phyloP scores from a whole-genome alignment of 345 rosid genomes.

The Jatropha curcas region DNA sequence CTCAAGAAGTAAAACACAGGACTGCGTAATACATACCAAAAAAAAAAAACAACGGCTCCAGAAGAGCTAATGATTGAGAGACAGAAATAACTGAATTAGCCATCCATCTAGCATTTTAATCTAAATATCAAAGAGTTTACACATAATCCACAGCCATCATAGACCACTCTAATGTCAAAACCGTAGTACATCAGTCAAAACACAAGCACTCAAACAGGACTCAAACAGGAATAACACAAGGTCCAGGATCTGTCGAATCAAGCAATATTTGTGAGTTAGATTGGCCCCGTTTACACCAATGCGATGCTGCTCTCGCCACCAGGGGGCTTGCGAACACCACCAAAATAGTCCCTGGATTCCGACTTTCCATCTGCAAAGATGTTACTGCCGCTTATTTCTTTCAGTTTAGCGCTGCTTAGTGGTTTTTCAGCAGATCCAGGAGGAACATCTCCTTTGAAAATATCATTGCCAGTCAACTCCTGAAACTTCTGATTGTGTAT shows the following conservation, averaged over 20 bases:
- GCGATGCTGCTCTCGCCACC: slow-evolving; percentile 32
- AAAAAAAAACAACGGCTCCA: not conserved
- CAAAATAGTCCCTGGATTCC: slow-evolving; percentile 30
- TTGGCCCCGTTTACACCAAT: slow-evolving; percentile 11
- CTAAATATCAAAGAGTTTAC: slow-evolving; percentile 25
- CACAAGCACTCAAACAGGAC: slow-evolving; percentile 17
- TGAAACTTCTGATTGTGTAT: slow-evolving; percentile 35
- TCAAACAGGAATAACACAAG: slow-evolving; percentile 8
- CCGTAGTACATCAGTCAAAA: slow-evolving; percentile 22
- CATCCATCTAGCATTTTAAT: slow-evolving; percentile 12
- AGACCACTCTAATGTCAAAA: slow-evolving; percentile 8
- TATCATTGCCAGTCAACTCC: slow-evolving; percentile 28
- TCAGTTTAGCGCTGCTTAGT: slow-evolving; percentile 25
- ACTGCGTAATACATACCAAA: too few relatives aligned
- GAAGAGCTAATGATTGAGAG: not conserved
- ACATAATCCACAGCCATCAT: slow-evolving; percentile 14
- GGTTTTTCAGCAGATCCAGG: slow-evolving; percentile 27
- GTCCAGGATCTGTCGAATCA: not conserved
- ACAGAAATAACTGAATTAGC: slow-evolving; percentile 18
- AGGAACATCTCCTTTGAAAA: slow-evolving; percentile 33
- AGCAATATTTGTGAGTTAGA: slow-evolving; percentile 7
- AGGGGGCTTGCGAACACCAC: slow-evolving; percentile 31
- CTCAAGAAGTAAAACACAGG: too few relatives aligned
- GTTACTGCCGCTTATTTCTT: slow-evolving; percentile 33
- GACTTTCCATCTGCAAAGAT: slow-evolving; percentile 30